phyloP scores from a whole-genome alignment of 225 moss, liverwort and hornwort species.

The Pleurozium schreberi region DNA sequence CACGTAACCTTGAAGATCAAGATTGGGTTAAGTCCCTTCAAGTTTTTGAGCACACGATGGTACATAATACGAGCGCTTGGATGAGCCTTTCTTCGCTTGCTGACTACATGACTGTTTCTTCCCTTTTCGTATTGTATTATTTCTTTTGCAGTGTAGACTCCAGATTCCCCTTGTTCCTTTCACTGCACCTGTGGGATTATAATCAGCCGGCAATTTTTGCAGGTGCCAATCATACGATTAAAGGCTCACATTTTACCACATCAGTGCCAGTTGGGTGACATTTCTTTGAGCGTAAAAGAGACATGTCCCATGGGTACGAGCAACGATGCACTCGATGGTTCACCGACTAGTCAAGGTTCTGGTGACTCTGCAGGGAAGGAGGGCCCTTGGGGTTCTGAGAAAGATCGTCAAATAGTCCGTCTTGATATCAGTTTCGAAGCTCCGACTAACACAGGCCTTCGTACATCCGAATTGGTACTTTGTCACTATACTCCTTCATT shows the following conservation, averaged over 20 bases:
- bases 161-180: not conserved
- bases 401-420: slow-evolving; percentile 68
- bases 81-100: not conserved
- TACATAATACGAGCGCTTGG: slow-evolving; percentile 2
- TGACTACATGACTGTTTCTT: not conserved
- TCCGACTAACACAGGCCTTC: slow-evolving; percentile 69
- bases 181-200: not conserved
- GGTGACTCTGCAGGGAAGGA: slow-evolving; percentile 24
- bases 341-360: slow-evolving; percentile 34
- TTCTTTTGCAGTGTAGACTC: not conserved
- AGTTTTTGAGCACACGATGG: slow-evolving; percentile 77
- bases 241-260: slow-evolving; percentile 75
- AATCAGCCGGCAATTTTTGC: not conserved
- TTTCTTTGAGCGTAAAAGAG: slow-evolving; percentile 45
- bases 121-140: not conserved
- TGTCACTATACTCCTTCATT: not conserved
- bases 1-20: slow-evolving; percentile 80
- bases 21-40: slow-evolving; percentile 91
- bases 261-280: slow-evolving; percentile 73
- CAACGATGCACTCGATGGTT: slow-evolving; percentile 30
- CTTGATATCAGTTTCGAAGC: slow-evolving; percentile 94
- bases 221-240: slow-evolving; percentile 84
- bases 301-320: slow-evolving; percentile 35
- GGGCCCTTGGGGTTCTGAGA: slow-evolving; percentile 76
- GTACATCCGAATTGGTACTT: slow-evolving; percentile 72